These are phyloP conservation scores for Babesia sp. DNA, from an alignment of 169 alveolate genomes.

Conservation along the genomic window DNA sequence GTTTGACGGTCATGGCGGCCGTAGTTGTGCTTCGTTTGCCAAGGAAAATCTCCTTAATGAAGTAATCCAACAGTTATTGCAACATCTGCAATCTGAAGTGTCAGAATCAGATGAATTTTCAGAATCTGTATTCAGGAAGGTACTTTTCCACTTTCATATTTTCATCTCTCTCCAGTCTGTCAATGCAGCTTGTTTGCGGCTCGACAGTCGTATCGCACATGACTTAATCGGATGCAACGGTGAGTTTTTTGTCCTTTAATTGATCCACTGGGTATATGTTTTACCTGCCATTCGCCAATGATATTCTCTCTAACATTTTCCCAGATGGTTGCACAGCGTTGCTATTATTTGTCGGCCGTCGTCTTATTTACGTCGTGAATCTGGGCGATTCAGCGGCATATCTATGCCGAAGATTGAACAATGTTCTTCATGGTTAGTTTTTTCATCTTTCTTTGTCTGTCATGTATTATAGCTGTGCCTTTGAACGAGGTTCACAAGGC, in stretches of 20 bases:
- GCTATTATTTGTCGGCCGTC: slow-evolving; percentile 65
- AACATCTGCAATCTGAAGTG: slow-evolving; percentile 6
- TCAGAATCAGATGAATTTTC: slow-evolving; percentile 8
- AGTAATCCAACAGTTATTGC: slow-evolving; percentile 61
- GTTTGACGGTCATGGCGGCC: slow-evolving; percentile 80
- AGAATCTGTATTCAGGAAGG: slow-evolving; percentile 35
- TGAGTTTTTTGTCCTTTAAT: not conserved
- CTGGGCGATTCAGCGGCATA: slow-evolving; percentile 85
- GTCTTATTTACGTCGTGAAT: slow-evolving; percentile 71
- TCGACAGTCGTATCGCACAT: slow-evolving; percentile 62
- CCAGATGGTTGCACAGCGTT: slow-evolving; percentile 86
- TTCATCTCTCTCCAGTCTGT: slow-evolving; percentile 6
- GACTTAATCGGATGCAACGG: slow-evolving; percentile 47
- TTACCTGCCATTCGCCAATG: not conserved
- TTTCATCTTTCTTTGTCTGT: not conserved
- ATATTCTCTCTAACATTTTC: not conserved
- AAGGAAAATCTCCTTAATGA: slow-evolving; percentile 59
- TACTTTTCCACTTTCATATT: not conserved
- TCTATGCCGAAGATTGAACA: slow-evolving; percentile 60
- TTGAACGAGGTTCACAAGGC: slow-evolving; percentile 96
- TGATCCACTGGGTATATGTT: not conserved
- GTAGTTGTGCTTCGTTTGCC: slow-evolving; percentile 68
- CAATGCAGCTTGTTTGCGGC: slow-evolving; percentile 56
- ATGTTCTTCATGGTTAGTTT: slow-evolving; percentile 47
- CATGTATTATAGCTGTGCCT: slow-evolving; percentile 77